Conservation (phyloP, 148 eudicot genomes). For the Rhododendron simsii region DNA sequence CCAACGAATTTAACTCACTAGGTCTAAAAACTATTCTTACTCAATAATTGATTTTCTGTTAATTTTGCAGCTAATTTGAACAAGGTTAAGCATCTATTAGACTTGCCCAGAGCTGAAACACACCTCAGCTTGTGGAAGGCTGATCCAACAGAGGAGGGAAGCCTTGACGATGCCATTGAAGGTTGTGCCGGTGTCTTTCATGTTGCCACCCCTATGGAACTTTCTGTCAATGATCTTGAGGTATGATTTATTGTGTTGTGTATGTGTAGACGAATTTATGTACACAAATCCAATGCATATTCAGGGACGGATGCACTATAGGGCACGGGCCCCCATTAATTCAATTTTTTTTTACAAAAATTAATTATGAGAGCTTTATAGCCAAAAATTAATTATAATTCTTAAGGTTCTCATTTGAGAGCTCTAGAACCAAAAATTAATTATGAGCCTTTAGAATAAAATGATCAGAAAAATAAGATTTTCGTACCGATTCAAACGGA, state of each 20-base stretch:
- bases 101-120: constrained; percentile 37
- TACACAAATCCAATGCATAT: too few relatives aligned
- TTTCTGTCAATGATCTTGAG: constrained; percentile 40
- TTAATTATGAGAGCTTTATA: too few relatives aligned
- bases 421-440: too few relatives aligned
- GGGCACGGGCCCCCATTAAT: too few relatives aligned
- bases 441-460: too few relatives aligned
- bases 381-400: too few relatives aligned
- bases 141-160: constrained; percentile 40
- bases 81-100: constrained; percentile 43
- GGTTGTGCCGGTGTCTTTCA: constrained; percentile 50
- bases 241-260: constrained; percentile 22
- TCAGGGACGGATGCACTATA: too few relatives aligned
- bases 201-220: constrained; percentile 48
- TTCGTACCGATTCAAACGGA: too few relatives aligned
- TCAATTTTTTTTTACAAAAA: too few relatives aligned
- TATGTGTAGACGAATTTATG: too few relatives aligned
- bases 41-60: background rate
- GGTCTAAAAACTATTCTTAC: background rate
- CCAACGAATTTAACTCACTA: background rate
- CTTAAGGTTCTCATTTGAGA: too few relatives aligned
- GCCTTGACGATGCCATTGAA: constrained; percentile 39
- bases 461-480: too few relatives aligned
- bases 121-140: constrained; percentile 48
- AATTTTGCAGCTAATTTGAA: constrained; percentile 26